Conservation (phyloP, 1,284 basidiomycete species). For the Cutaneotrichosporon sp. region DNA sequence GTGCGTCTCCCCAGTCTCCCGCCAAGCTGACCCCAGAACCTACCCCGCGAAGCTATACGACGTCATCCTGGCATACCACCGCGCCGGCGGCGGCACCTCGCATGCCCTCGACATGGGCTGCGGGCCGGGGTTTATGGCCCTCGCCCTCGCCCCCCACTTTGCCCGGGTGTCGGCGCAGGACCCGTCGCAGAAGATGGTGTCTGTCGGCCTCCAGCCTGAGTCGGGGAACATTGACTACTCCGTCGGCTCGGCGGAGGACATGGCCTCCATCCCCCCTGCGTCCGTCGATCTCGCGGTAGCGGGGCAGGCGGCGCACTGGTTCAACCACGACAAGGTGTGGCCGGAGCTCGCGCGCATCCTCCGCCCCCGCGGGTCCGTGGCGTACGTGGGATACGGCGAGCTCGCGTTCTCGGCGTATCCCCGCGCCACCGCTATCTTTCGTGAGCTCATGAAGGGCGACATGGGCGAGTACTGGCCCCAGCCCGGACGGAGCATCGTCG, state of each 20-base stretch:
- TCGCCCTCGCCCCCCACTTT: slow-evolving; percentile 63
- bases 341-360: slow-evolving; percentile 66
- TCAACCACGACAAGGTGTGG: slow-evolving; percentile 73
- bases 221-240: slow-evolving; percentile 56
- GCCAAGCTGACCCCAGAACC: slow-evolving; percentile 27
- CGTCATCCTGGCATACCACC: slow-evolving; percentile 34
- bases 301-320: slow-evolving; percentile 86
- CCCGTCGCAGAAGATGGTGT: slow-evolving; percentile 72
- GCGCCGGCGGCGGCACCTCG: slow-evolving; percentile 22
- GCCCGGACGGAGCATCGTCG: slow-evolving; percentile 74
- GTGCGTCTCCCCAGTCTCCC: slow-evolving; percentile 25
- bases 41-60: slow-evolving; percentile 37
- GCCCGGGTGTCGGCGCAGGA: slow-evolving; percentile 68
- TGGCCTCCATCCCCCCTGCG: slow-evolving; percentile 48
- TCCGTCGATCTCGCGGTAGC: slow-evolving; percentile 74
- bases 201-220: slow-evolving; percentile 57
- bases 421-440: slow-evolving; percentile 59
- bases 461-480: slow-evolving; percentile 77
- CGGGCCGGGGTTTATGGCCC: slow-evolving; percentile 67
- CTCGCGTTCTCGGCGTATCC: slow-evolving; percentile 68
- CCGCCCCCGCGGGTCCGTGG: slow-evolving; percentile 67
- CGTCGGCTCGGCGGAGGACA: slow-evolving; percentile 32
- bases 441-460: slow-evolving; percentile 51
- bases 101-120: slow-evolving; percentile 71
- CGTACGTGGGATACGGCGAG: slow-evolving; percentile 81